Percentiles rank a stretch among this genome's conserved stretches.
phyloP scores from a whole-genome alignment of 1,139 yeast genomes.

The Saccharomycopsis hybrid region DNA sequence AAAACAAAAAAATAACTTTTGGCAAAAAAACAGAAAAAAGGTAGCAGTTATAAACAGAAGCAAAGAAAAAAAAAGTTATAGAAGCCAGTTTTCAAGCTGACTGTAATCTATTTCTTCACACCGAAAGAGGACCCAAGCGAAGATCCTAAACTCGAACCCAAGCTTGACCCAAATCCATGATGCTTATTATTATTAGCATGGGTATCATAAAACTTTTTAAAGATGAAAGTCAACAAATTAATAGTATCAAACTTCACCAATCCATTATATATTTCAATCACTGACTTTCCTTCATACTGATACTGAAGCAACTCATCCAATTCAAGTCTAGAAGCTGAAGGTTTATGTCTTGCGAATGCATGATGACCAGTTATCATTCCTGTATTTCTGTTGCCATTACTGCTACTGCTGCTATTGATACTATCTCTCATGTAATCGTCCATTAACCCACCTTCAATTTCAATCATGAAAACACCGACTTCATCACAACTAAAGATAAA shows the following conservation, averaged over 20 bases:
- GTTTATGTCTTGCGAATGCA: conserved; percentile 1
- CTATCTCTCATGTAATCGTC: background rate
- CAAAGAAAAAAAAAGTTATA: no score
- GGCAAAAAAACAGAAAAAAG: no score
- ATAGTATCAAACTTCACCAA: conserved; percentile 62
- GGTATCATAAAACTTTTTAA: conserved; percentile 54
- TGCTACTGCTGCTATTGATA: no score
- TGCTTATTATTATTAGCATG: no score
- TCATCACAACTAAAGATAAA: conserved; percentile 74
- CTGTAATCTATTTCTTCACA: no score
- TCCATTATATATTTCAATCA: conserved; percentile 53
- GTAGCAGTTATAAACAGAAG: no score
- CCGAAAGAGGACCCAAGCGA: no score
- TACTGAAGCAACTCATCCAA: conserved; percentile 63
- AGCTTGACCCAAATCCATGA: background rate
- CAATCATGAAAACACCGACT: conserved; percentile 67
- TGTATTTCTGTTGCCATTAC: background rate
- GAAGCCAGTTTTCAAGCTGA: no score
- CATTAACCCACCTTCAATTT: conserved; percentile 45
- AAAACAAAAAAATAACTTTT: no score
- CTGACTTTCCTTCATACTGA: conserved; percentile 50
- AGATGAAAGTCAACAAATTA: conserved; percentile 58
- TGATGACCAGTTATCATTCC: conserved; percentile 2
- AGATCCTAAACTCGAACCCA: no score
- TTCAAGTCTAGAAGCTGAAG: conserved; percentile 37